Evolutionary conservation across 2,329 filamentous ascomycete species (phyloP).

Genomic region (Monilinia laxa): DNA sequence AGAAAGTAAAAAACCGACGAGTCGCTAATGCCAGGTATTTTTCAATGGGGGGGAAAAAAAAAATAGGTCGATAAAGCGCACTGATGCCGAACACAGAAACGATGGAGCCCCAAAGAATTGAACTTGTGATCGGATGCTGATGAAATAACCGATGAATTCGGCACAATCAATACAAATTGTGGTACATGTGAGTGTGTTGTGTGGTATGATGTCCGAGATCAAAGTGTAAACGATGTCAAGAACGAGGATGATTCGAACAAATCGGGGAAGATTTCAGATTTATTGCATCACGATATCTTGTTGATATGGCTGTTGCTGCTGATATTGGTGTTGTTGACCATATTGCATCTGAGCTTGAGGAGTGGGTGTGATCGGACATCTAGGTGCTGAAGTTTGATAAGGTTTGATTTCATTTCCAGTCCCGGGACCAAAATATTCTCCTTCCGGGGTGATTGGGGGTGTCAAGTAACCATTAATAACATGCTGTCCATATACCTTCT

Average conservation of each 20-base stretch:
- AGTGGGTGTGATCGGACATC: conserved; percentile 63
- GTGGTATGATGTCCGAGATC: conserved; percentile 19
- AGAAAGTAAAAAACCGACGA: conserved; percentile 19
- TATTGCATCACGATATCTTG: conserved; percentile 41
- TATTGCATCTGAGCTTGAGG: conserved; percentile 49
- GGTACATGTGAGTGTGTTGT: conserved; percentile 19
- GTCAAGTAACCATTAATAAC: conserved; percentile 76
- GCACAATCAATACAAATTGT: conserved; percentile 27
- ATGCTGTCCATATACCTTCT: conserved; percentile 65
- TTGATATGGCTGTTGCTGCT: conserved; percentile 46
- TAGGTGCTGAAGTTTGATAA: conserved; percentile 37
- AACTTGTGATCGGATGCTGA: conserved; percentile 16
- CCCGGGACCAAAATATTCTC: conserved; percentile 49
- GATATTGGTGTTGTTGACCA: conserved; percentile 46
- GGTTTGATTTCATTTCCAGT: conserved; percentile 34
- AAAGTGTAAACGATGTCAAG: conserved; percentile 1
- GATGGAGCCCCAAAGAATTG: background rate
- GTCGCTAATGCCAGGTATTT: conserved; percentile 26
- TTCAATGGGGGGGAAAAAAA: background rate
- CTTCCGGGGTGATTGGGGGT: conserved; percentile 81
- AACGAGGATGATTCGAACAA: conserved; percentile 5
- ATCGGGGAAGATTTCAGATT: conserved; percentile 16
- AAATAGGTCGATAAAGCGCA: conserved; percentile 16
- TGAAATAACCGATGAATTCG: conserved; percentile 15
- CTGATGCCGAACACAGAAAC: conserved; percentile 23